phyloP scores from a whole-genome alignment of 257 asterid genomes.

The Solanum chmielewskii region DNA sequence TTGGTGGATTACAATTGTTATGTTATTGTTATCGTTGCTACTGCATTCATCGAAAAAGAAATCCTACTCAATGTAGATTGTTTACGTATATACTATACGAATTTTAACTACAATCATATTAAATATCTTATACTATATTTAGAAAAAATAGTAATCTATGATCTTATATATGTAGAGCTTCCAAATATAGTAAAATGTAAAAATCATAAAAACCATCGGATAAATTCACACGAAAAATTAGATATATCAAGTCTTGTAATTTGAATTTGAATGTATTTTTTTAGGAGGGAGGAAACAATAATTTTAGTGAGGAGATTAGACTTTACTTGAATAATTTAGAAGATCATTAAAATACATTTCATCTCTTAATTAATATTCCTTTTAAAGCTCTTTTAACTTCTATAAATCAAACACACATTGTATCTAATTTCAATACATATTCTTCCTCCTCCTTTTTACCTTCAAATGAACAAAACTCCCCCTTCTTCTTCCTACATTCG shows the following conservation, averaged over 20 bases:
- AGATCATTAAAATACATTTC: not conserved
- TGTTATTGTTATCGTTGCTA: not conserved
- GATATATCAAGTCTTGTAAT: not conserved
- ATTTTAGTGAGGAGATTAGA: not conserved
- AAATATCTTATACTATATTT: not conserved
- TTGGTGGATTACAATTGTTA: not conserved
- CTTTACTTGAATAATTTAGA: not conserved
- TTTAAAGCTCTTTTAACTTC: not conserved
- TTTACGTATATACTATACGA: not conserved
- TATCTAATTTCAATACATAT: not conserved
- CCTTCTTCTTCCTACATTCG: not conserved
- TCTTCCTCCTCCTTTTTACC: not conserved
- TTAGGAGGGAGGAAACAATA: not conserved
- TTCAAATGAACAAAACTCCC: no score
- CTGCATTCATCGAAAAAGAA: not conserved
- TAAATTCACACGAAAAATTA: not conserved
- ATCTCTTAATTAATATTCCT: not conserved
- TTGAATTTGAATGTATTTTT: not conserved
- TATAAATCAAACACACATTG: not conserved
- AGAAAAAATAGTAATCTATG: not conserved
- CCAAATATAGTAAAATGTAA: no score
- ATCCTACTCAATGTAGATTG: not conserved
- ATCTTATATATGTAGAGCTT: not conserved
- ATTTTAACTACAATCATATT: not conserved
- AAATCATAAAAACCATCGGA: no score